These are phyloP conservation scores for Monosiga brevicollis DNA, from an alignment of 78 protist genomes.

Conservation along the genomic window DNA sequence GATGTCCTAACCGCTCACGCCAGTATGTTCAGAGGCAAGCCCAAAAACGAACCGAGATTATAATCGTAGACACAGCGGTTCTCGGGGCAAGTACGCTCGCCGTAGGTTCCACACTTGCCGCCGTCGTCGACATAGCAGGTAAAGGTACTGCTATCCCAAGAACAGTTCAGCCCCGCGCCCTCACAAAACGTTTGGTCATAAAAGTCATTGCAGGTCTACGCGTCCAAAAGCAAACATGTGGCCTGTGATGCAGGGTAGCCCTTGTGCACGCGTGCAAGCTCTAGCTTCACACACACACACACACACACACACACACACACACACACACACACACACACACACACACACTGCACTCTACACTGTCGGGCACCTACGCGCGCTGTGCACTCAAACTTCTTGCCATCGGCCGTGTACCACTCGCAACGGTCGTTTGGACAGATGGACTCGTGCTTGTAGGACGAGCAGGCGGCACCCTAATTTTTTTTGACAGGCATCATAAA, in stretches of 20 bases:
- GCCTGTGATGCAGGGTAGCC: neutral
- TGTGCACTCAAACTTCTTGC: no score
- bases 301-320: neutral
- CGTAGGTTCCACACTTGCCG: neutral
- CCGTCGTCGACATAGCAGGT: no score
- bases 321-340: neutral
- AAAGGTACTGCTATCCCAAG: neutral
- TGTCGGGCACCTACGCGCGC: no score
- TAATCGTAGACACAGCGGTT: neutral
- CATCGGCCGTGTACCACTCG: no score
- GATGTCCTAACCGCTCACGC: no score
- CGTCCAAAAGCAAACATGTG: neutral
- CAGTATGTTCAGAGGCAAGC: neutral
- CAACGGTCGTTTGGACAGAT: no score
- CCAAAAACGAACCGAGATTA: neutral
- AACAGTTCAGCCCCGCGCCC: neutral
- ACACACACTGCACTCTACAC: no score
- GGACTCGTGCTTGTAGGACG: no score
- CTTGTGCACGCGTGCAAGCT: no score
- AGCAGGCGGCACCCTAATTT: no score
- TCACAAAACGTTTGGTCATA: neutral
- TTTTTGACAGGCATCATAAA: no score
- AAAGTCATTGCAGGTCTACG: neutral
- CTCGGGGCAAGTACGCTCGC: neutral
- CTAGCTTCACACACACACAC: neutral